Evolutionary conservation across 768 basidiomycete genomes (phyloP).

Genomic region (Termitomyces sp.): DNA sequence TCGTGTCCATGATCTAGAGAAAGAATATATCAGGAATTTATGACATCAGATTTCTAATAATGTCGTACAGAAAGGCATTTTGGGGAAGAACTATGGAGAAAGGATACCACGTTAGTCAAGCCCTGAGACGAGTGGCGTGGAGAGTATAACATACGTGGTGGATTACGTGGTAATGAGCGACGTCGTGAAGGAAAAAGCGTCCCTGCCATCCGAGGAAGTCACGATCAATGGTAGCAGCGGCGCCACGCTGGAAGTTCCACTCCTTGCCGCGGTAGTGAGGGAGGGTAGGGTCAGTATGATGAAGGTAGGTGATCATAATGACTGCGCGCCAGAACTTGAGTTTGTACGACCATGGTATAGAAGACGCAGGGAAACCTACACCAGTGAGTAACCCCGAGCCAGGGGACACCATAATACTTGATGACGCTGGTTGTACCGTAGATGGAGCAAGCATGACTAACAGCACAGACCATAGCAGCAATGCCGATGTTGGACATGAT

Average conservation of each 20-base stretch:
- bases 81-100: slow-evolving; percentile 57
- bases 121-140: neutral
- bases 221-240: slow-evolving; percentile 56
- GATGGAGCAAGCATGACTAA: slow-evolving; percentile 29
- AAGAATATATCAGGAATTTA: neutral
- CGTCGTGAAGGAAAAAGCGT: slow-evolving; percentile 61
- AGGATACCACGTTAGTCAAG: neutral
- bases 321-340: slow-evolving; percentile 20
- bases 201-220: slow-evolving; percentile 63
- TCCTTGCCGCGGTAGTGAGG: slow-evolving; percentile 55
- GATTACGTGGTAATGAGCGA: slow-evolving; percentile 59
- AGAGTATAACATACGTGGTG: slow-evolving; percentile 41
- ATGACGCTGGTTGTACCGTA: slow-evolving; percentile 38
- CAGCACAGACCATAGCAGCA: slow-evolving; percentile 38
- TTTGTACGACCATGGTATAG: neutral
- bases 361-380: slow-evolving; percentile 27
- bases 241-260: slow-evolving; percentile 62
- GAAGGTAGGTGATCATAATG: slow-evolving; percentile 58
- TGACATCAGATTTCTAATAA: neutral
- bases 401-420: slow-evolving; percentile 50
- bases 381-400: slow-evolving; percentile 55
- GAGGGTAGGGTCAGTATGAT: slow-evolving; percentile 57
- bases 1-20: slow-evolving; percentile 46
- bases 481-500: slow-evolving; percentile 57
- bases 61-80: slow-evolving; percentile 52